phyloP scores from a whole-genome alignment of 2,329 filamentous ascomycete species.

The Akanthomyces uredinophilus region DNA sequence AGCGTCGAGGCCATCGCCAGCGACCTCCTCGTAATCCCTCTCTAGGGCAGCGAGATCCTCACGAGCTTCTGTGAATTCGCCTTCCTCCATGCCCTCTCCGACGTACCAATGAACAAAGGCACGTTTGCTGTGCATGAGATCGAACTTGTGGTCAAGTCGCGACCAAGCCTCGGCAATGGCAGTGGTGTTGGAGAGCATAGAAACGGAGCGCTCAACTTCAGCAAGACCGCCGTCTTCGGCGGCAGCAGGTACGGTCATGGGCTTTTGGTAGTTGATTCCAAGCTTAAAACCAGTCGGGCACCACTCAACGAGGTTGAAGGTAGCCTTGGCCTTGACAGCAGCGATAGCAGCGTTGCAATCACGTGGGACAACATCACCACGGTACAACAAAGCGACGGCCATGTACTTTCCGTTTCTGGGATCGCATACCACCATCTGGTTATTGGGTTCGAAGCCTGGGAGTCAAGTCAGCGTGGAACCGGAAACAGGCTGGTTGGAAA shows the following conservation, averaged over 20 bases:
- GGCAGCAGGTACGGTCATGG: constrained; percentile 50
- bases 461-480: constrained; percentile 22
- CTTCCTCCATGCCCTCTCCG: constrained; percentile 88
- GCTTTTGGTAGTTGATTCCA: constrained; percentile 70
- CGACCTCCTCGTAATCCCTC: constrained; percentile 84
- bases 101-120: constrained; percentile 77
- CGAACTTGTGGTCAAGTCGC: constrained; percentile 68
- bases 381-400: constrained; percentile 68
- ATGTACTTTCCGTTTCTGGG: constrained; percentile 73
- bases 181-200: constrained; percentile 71
- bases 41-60: constrained; percentile 82
- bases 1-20: constrained; percentile 62
- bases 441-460: constrained; percentile 68
- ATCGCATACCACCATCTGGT: constrained; percentile 74
- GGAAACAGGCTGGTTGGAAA: not conserved
- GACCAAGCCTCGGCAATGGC: constrained; percentile 71
- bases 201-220: constrained; percentile 57
- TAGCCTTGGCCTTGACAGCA: constrained; percentile 63
- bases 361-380: constrained; percentile 64
- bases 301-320: constrained; percentile 71
- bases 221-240: constrained; percentile 55
- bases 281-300: constrained; percentile 73
- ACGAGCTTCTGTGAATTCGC: constrained; percentile 81
- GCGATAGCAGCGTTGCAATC: constrained; percentile 64
- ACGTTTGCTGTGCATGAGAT: constrained; percentile 74